Evolutionary conservation across 148 eudicot genomes (phyloP), one percentile per base, ranked within the genome.

Genomic region (Vaccinium myrtillus): DNA sequence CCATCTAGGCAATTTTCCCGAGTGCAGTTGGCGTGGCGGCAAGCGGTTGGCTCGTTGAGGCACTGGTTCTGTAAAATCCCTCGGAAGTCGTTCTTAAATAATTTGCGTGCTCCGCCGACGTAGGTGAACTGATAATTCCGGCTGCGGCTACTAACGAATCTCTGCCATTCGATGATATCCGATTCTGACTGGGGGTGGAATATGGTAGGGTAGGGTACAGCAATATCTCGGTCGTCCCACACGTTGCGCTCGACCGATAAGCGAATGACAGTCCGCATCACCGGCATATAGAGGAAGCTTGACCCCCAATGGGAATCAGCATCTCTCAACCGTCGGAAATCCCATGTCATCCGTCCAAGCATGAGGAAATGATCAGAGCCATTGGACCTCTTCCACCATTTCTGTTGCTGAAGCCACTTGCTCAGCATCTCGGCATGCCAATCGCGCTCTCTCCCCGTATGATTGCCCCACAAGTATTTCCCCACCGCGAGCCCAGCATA

Each of bases 131-230:
- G 89, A 13, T 32, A 36, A 21, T 89, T 78, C 5, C 93, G 86
- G 36, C 87, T 86, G 48, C 89, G 90, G 70, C 81, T 19, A 39
- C 88, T 77, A 0, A 93, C 88, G 58, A 91, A 94, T 8, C 78
- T 75, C 87, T 96, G 98, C 98, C 98, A 96, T 32, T 77, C 82
- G 15, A n/a, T 46, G 71, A 94, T 87, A 36, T 93, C 90, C 16
- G 80, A n/a, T 49, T 63, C 85, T 0, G 86, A 59, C 11, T 80
- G 54, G 5, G 98, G 98, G 92, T 95, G 98, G 87, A 95, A 95
- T 58, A 95, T 93, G 18, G 96, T 93, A 19, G 98, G 98, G 78
- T 95, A 95, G 16, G 96, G 96, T 0, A 92, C 93, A 71, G 91
- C 94, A 81, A 93, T 84, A 58, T 93, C 96, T 79, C 89, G 88